Percentiles rank a stretch among this genome's conserved stretches.
Evolutionary conservation across 768 basidiomycete genomes (phyloP).

Genomic region (Lactarius akahatsu): DNA sequence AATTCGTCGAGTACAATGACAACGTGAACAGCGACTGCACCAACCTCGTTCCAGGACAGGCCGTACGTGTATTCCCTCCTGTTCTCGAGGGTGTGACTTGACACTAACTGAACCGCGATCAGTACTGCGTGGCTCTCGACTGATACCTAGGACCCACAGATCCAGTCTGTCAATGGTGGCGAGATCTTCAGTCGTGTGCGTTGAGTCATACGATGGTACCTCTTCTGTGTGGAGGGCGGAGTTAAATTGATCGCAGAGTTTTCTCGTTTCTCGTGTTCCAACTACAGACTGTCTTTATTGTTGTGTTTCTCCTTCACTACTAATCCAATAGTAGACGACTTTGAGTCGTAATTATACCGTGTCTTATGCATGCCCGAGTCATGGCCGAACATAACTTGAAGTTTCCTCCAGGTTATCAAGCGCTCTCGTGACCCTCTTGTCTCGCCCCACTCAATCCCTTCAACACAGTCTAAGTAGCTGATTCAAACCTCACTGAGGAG

Average conservation of each 20-base stretch:
- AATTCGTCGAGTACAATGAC: conserved; percentile 18
- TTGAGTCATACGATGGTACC: background rate
- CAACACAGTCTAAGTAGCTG: no score
- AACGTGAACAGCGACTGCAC: conserved; percentile 13
- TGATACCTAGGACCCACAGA: background rate
- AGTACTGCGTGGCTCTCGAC: conserved; percentile 18
- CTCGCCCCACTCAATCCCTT: no score
- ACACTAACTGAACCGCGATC: background rate
- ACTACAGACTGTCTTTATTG: background rate
- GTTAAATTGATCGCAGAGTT: background rate
- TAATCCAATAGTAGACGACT: no score
- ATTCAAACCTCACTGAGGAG: no score
- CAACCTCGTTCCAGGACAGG: conserved; percentile 5
- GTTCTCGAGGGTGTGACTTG: no score
- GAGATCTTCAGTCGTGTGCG: background rate
- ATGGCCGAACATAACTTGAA: no score
- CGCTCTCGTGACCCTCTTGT: no score
- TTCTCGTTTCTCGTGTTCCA: background rate
- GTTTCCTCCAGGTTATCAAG: no score
- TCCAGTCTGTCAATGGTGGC: background rate
- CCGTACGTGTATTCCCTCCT: conserved; percentile 8
- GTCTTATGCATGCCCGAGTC: no score
- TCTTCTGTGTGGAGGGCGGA: background rate
- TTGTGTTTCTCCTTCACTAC: background rate
- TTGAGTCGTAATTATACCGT: background rate